Percentiles rank a stretch among this genome's conserved stretches.
Conservation (phyloP, 2,329 filamentous ascomycete species). For the Blumeria graminis region DNA sequence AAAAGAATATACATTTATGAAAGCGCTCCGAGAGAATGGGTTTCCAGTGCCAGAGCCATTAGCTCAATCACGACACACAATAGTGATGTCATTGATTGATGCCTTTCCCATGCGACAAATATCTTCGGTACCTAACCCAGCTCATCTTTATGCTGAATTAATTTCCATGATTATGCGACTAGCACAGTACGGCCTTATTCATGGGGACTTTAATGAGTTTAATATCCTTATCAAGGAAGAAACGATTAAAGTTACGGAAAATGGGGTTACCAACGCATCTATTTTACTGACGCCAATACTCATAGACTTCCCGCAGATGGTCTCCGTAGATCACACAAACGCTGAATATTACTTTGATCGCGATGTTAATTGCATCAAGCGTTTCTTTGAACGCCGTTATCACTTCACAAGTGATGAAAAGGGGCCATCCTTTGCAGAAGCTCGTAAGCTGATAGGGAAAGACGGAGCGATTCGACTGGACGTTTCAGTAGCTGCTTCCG, state of each 20-base stretch:
- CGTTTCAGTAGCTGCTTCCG: conserved; percentile 71
- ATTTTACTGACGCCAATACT: conserved; percentile 45
- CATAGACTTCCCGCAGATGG: conserved; percentile 97
- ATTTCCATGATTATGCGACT: conserved; percentile 68
- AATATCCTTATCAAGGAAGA: conserved; percentile 53
- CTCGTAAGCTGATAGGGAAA: conserved; percentile 46
- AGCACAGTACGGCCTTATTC: conserved; percentile 71
- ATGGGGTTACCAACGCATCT: background rate
- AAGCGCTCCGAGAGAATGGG: conserved; percentile 55
- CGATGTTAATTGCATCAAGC: conserved; percentile 85
- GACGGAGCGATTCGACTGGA: conserved; percentile 50
- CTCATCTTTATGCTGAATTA: conserved; percentile 70
- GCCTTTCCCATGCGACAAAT: conserved; percentile 83
- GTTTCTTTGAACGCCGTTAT: conserved; percentile 76
- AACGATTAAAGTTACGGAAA: conserved; percentile 17
- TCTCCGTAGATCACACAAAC: conserved; percentile 81
- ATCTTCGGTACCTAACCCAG: conserved; percentile 57
- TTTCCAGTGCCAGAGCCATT: conserved; percentile 79
- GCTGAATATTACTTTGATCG: conserved; percentile 95
- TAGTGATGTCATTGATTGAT: conserved; percentile 87
- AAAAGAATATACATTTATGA: conserved; percentile 92
- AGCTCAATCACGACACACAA: conserved; percentile 76
- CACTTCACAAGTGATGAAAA: conserved; percentile 61
- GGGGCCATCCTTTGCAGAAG: conserved; percentile 69
- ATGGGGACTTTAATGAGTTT: conserved; percentile 98